Evolutionary conservation across 257 asterid genomes (phyloP).

Genomic region (Cynanchum wilfordii): DNA sequence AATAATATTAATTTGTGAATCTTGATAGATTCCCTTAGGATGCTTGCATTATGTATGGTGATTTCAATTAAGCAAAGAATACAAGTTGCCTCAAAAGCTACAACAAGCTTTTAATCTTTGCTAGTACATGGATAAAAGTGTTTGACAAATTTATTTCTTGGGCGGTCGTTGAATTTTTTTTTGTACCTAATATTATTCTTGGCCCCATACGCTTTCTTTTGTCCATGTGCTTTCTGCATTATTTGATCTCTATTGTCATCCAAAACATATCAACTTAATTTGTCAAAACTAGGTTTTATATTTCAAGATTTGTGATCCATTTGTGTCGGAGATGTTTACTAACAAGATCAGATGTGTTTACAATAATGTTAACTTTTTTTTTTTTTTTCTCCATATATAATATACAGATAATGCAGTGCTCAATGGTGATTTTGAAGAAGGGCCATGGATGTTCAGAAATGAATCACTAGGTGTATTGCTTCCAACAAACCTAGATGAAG

Average conservation of each 20-base stretch:
- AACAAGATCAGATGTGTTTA: too few relatives aligned
- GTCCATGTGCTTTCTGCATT: too few relatives aligned
- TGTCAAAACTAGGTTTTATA: background rate
- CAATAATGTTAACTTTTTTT: too few relatives aligned
- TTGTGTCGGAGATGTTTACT: background rate
- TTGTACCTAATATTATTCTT: too few relatives aligned
- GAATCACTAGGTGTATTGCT: slow-evolving; percentile 84
- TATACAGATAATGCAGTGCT: slow-evolving; percentile 65
- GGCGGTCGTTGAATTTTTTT: too few relatives aligned
- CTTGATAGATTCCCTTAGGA: background rate
- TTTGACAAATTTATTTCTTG: too few relatives aligned
- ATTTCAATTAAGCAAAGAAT: slow-evolving; percentile 6
- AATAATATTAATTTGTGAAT: background rate
- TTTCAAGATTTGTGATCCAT: background rate
- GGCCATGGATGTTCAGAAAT: slow-evolving; percentile 91
- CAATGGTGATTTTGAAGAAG: slow-evolving; percentile 94
- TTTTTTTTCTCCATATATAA: too few relatives aligned
- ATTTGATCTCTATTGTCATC: too few relatives aligned
- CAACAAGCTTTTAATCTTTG: background rate
- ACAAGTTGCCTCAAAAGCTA: background rate
- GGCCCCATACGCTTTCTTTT: too few relatives aligned
- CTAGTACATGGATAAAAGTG: background rate
- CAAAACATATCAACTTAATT: background rate
- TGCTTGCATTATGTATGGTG: background rate
- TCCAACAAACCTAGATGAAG: slow-evolving; percentile 86